These are phyloP conservation scores for Globisporangium uncinulatum DNA, from an alignment of 352 stramenopile genomes.

Conservation along the genomic window DNA sequence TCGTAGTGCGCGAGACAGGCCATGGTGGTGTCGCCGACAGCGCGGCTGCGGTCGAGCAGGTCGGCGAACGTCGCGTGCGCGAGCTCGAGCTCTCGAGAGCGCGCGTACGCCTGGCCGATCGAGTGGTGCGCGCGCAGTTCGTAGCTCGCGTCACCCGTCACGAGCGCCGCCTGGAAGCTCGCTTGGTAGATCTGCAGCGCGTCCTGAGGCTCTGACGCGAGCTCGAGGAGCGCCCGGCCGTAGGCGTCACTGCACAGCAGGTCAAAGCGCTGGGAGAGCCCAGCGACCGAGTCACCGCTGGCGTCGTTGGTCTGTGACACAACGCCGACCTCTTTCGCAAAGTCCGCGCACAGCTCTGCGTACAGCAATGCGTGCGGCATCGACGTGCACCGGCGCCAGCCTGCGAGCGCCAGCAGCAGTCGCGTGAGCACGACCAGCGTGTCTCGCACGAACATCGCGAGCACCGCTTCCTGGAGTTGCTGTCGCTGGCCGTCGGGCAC, in stretches of 20 bases:
- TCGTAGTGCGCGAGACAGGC: conserved; percentile 46
- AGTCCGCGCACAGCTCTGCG: conserved; percentile 35
- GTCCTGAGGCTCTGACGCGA: conserved; percentile 26
- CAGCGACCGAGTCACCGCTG: conserved; percentile 1
- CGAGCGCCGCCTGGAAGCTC: conserved; percentile 32
- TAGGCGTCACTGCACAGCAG: conserved; percentile 41
- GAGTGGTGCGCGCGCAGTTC: conserved; percentile 36
- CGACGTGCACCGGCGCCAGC: conserved; percentile 36
- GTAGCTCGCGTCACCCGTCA: conserved; percentile 29
- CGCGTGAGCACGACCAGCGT: conserved; percentile 35
- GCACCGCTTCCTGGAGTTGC: conserved; percentile 4
- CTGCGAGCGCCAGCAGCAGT: conserved; percentile 34
- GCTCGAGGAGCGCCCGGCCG: conserved; percentile 27
- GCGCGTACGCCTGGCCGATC: conserved; percentile 27
- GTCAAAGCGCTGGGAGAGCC: conserved; percentile 24
- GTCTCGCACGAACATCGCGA: conserved; percentile 25
- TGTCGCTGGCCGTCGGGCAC: background rate
- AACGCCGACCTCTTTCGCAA: conserved; percentile 26
- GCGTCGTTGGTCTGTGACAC: background rate
- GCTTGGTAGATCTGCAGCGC: conserved; percentile 41
- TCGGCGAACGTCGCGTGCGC: conserved; percentile 35
- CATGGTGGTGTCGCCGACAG: conserved; percentile 30
- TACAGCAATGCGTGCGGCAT: conserved; percentile 33
- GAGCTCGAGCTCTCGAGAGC: conserved; percentile 29
- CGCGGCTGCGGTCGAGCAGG: conserved; percentile 30